Evolutionary conservation across 805 yeast species (phyloP), one percentile per base, ranked within the genome.

Genomic region (Hanseniaspora valbyensis): DNA sequence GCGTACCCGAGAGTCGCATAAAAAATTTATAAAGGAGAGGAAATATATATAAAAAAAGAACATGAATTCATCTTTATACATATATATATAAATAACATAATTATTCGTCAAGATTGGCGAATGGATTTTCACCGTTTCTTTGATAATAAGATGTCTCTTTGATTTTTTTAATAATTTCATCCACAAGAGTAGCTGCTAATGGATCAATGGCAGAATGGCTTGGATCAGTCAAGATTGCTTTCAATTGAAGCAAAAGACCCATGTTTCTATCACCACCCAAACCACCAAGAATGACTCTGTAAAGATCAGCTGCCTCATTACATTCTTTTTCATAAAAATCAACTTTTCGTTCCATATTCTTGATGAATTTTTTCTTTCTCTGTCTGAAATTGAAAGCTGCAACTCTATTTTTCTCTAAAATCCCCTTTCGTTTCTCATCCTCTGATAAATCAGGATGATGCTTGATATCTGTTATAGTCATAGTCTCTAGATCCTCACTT

Each of bases 341-440:
- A 49, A 87, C 72, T 61, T 88, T 94, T 42, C 73, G 77, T 62
- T 88, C 94, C 77, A 92, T 81, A 57, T 81, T 83, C 52, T 77
- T 80, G 30, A 88, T 76, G 71, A 83, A 81, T 62, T 85, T 87
- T 69, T 92, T 92, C 71, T 92, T 92, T 52, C 96, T 76, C 66
- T 85, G 95, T 53, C 98, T 77, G 70, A 97, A 92, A 62, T 88
- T 89, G 22, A 92, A 79, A 0, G 98, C 98, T 0, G 98, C 98
- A 9, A 92, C 78, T 52, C 98, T 74, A 65, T 92, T 92, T 55
- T 97, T 73, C 62, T 92, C 98, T 56, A 92, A 66, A 59, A 78
- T 90, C 61, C 71, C 81, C 62, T 73, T 78, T 55, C 89, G 75
- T 67, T 81, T 75, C 66, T 85, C 95, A 3, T 50, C 53, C 69